These are phyloP conservation scores for Jaenimonas drosophilae DNA, from an alignment of 208 protist genomes.

Conservation along the genomic window DNA sequence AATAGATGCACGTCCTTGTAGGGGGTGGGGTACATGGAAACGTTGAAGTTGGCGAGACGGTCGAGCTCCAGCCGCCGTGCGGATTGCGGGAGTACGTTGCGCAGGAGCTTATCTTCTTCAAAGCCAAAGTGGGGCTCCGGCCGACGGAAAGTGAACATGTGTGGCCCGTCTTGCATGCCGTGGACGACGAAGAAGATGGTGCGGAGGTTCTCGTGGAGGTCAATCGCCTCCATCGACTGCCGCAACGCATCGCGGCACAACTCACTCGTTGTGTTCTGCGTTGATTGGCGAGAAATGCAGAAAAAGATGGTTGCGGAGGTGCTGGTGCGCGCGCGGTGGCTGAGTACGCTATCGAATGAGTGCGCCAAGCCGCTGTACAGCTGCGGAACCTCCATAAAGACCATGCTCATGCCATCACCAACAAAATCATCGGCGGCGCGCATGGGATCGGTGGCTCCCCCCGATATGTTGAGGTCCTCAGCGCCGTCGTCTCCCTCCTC, in stretches of 20 bases:
- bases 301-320: slow-evolving; percentile 54
- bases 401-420: slow-evolving; percentile 33
- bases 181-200: slow-evolving; percentile 68
- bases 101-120: slow-evolving; percentile 85
- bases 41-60: slow-evolving; percentile 90
- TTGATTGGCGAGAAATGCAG: slow-evolving; percentile 29
- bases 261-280: slow-evolving; percentile 26
- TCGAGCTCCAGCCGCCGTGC: slow-evolving; percentile 93
- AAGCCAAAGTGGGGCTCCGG: slow-evolving; percentile 41
- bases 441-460: not conserved
- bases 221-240: slow-evolving; percentile 20
- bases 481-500: slow-evolving; percentile 15
- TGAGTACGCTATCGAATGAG: slow-evolving; percentile 23
- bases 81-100: slow-evolving; percentile 92
- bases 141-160: slow-evolving; percentile 91
- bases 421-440: not conserved
- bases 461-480: slow-evolving; percentile 2
- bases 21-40: slow-evolving; percentile 70
- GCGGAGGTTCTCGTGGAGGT: slow-evolving; percentile 16
- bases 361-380: slow-evolving; percentile 19
- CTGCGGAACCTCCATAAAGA: slow-evolving; percentile 47
- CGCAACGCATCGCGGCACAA: slow-evolving; percentile 38
- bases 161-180: slow-evolving; percentile 55
- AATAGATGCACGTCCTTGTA: slow-evolving; percentile 91
- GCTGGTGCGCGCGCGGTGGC: slow-evolving; percentile 12